Evolutionary conservation across 78 protist species (phyloP).

Genomic region (Speleostelium caveatum): DNA sequence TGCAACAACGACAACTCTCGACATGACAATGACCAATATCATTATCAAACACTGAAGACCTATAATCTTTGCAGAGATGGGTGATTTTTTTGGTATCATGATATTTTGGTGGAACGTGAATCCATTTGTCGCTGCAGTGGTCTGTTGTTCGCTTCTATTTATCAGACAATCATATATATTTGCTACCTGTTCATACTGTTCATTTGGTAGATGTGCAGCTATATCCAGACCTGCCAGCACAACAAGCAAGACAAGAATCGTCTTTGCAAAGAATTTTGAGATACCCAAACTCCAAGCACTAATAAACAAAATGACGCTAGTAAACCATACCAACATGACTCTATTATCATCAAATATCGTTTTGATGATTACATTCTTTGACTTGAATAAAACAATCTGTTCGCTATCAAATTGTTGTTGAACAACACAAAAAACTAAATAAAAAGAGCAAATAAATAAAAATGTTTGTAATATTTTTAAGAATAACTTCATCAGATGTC

Average conservation of each 20-base stretch:
- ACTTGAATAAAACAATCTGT: too few species aligned
- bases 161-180: too few species aligned
- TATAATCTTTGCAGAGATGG: not conserved
- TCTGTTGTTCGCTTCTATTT: too few species aligned
- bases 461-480: too few species aligned
- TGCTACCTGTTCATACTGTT: not conserved
- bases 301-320: not conserved
- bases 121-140: too few species aligned
- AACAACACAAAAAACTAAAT: too few species aligned
- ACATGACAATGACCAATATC: not conserved
- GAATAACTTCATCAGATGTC: too few species aligned
- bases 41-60: not conserved
- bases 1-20: conserved; percentile 11
- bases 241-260: not conserved
- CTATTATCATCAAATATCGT: too few species aligned
- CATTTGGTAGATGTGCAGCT: not conserved
- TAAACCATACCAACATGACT: conserved; percentile 26
- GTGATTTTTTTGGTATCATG: not conserved
- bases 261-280: conserved; percentile 5
- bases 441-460: too few species aligned
- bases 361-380: too few species aligned
- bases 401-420: too few species aligned
- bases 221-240: not conserved
- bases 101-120: not conserved
- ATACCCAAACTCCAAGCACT: conserved; percentile 15